Percentiles rank a stretch among this genome's conserved stretches.
Conservation (phyloP, 1,284 basidiomycete species). For the Ustilago xerochloae region DNA sequence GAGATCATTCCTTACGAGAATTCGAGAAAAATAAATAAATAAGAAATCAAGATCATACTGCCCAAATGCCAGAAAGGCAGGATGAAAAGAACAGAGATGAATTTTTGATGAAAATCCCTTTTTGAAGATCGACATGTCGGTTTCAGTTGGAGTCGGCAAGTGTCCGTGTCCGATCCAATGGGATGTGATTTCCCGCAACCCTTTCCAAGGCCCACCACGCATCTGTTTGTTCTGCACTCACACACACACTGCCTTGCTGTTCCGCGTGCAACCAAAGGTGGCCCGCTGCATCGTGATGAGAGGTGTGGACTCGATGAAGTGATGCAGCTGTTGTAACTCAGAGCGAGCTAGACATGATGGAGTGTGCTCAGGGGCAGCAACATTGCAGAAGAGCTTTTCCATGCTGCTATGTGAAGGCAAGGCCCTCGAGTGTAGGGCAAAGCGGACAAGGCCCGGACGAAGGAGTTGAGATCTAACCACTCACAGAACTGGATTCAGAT, state of each 20-base stretch:
- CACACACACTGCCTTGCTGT: too few species aligned
- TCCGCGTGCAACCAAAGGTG: too few species aligned
- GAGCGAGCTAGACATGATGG: too few species aligned
- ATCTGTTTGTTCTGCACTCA: too few species aligned
- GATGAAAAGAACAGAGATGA: neutral
- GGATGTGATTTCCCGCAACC: neutral
- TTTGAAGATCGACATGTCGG: slow-evolving; percentile 22
- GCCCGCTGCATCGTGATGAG: slow-evolving; percentile 1
- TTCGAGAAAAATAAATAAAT: neutral
- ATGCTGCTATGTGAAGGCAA: too few species aligned
- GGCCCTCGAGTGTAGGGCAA: too few species aligned
- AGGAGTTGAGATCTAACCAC: neutral
- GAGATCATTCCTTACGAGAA: neutral
- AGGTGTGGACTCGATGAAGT: slow-evolving; percentile 1
- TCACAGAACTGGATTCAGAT: too few species aligned
- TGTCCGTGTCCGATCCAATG: slow-evolving; percentile 3
- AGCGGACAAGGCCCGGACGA: neutral
- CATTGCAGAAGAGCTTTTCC: too few species aligned
- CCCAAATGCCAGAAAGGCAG: neutral
- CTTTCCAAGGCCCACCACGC: too few species aligned
- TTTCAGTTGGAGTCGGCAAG: slow-evolving; percentile 14
- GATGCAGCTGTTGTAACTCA: too few species aligned
- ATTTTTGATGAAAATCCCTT: slow-evolving; percentile 3
- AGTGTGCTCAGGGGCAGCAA: too few species aligned
- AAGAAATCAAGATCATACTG: neutral